Base-by-base conservation (phyloP, 345 rosid species). In the Pelargonium nanum region DNA sequence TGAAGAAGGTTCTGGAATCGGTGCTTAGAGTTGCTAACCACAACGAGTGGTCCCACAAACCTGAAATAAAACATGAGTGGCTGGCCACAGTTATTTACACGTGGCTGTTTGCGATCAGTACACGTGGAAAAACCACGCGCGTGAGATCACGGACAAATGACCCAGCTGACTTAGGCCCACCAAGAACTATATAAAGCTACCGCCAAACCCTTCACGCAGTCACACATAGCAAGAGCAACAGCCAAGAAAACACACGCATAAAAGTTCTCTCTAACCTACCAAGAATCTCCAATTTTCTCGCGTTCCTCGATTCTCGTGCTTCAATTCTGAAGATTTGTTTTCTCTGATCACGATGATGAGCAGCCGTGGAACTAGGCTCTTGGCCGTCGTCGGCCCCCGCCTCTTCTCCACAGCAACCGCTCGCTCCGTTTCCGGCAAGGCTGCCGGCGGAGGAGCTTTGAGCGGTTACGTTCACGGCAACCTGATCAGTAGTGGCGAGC, bases 381-480 rank as follows among this genome's bases (percentile, higher is more conserved):
- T 67, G 40, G 63, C 57, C 4, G 61, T 61, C 45, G 66, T 56
- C 21, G 64, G 69, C 21, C 56, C 30, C 4, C 73, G 71, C 60
- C 26, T 53, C 25, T 61, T 72, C 58, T 48, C 70, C 26, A 44
- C 72, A 0, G 71, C 62, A 24, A 32, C 71, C 53, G 23, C 62
- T 7, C 25, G 59, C 7, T 21, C 65, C n/a, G 22, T 25, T 1
- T 15, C 66, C 0, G 56, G 60, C 6, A 54, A 26, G 28, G 53
- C 65, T 10, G 44, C 62, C 8, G 16, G 58, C 10, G 45, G 45
- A 5, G 12, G 45, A 34, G 45, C 12, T 34, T 15, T 34, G 4
- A 15, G 10, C 12, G 45, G 45, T 34, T 34, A 34, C 12, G 45
- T 10, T 34, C 45, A 15, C 45, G 10, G 45, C 6, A 34, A 34